phyloP scores from a whole-genome alignment of 176 grass and related monocot genomes.

The Bolboschoenus planiculmis region DNA sequence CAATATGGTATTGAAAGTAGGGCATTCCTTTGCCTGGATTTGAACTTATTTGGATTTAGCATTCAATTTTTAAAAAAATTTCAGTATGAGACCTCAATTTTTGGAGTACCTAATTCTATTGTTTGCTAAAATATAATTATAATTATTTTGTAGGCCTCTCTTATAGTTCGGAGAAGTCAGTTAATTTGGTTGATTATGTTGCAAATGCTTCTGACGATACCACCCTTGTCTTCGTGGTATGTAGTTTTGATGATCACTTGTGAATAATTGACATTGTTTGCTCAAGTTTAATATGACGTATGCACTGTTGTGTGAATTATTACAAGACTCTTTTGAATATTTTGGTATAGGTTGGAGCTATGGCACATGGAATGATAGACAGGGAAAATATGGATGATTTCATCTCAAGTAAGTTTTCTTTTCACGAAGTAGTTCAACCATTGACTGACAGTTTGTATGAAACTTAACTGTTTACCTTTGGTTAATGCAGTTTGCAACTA shows the following conservation, averaged over 20 bases:
- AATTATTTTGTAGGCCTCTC: slow-evolving; percentile 57
- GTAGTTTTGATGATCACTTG: slow-evolving; percentile 8
- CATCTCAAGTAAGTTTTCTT: slow-evolving; percentile 66
- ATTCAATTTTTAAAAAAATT: not conserved
- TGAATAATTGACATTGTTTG: not conserved
- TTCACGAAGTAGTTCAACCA: not conserved
- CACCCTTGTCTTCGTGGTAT: slow-evolving; percentile 81
- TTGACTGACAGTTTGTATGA: not conserved
- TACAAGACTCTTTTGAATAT: not conserved
- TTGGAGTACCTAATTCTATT: not conserved
- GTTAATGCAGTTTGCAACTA: slow-evolving; percentile 70
- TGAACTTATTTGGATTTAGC: not conserved
- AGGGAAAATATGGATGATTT: slow-evolving; percentile 84
- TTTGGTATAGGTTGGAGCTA: slow-evolving; percentile 77
- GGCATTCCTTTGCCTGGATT: not conserved
- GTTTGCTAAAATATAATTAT: slow-evolving; percentile 13
- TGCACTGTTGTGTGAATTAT: not conserved
- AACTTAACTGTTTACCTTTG: not conserved
- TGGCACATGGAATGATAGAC: slow-evolving; percentile 88
- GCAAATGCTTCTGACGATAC: slow-evolving; percentile 57
- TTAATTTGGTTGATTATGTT: slow-evolving; percentile 88
- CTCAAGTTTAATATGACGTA: slow-evolving; percentile 1
- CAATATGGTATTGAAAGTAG: not conserved
- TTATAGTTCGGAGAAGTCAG: slow-evolving; percentile 74
- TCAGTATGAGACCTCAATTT: not conserved